Evolutionary conservation across 768 basidiomycete genomes (phyloP).

Genomic region (Pulveroboletus ravenelii): DNA sequence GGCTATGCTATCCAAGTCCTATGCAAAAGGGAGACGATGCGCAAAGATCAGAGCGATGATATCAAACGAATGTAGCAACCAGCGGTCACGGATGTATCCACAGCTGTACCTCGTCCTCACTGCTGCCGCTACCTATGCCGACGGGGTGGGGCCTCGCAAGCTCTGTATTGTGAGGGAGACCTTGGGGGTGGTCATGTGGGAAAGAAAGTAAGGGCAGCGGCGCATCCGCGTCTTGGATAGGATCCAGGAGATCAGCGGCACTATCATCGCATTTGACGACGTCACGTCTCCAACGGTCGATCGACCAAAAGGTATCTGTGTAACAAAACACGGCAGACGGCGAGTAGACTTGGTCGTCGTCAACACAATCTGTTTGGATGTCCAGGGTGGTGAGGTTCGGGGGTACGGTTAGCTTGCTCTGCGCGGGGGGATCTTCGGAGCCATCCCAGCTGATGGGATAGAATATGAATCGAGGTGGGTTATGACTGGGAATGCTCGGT

Average conservation of each 20-base stretch:
- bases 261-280: constrained; percentile 6
- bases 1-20: not conserved
- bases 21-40: not conserved
- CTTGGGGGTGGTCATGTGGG: not conserved
- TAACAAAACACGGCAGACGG: constrained; percentile 17
- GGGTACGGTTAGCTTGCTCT: not conserved
- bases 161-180: not conserved
- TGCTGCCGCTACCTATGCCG: not conserved
- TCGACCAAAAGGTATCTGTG: constrained; percentile 20
- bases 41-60: not conserved
- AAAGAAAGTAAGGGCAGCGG: constrained; percentile 10
- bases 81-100: constrained; percentile 12
- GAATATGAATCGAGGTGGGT: constrained; percentile 23
- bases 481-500: constrained; percentile 5
- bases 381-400: not conserved
- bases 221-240: constrained; percentile 13
- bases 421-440: constrained; percentile 23
- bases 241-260: constrained; percentile 12
- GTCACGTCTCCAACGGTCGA: constrained; percentile 22
- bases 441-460: constrained; percentile 26
- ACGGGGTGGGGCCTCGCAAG: not conserved
- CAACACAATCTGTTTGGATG: not conserved
- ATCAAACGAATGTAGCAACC: not conserved
- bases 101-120: constrained; percentile 12
- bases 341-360: constrained; percentile 37